Percentiles rank a stretch among this genome's conserved stretches.
Evolutionary conservation across 495 filamentous ascomycete genomes (phyloP).

Genomic region (Lasiosphaeriaceae sp.): DNA sequence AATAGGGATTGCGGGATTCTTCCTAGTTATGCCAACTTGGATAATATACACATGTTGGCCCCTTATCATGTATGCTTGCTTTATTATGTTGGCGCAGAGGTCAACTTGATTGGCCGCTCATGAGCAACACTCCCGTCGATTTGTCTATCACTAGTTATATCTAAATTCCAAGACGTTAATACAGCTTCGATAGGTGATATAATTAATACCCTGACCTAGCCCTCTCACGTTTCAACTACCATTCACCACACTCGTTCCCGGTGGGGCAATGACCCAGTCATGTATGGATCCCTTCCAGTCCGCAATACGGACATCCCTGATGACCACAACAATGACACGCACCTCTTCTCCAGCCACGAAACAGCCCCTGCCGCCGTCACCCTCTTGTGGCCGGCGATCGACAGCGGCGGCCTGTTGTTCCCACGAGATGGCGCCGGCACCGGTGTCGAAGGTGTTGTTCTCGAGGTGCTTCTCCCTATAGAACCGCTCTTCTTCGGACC

Average conservation of each 20-base stretch:
- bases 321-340: constrained; percentile 68
- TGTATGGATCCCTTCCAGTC: constrained; percentile 78
- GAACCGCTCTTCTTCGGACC: constrained; percentile 75
- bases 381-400: constrained; percentile 22
- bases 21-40: too few species aligned
- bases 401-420: constrained; percentile 6
- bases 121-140: too few species aligned
- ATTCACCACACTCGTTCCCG: neutral
- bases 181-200: too few species aligned
- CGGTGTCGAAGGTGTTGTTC: constrained; percentile 78
- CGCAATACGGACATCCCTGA: constrained; percentile 69
- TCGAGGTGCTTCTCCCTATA: constrained; percentile 78
- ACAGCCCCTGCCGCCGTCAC: constrained; percentile 50
- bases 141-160: too few species aligned
- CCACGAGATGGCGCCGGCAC: constrained; percentile 43
- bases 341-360: constrained; percentile 69
- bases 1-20: too few species aligned
- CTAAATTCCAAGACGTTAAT: too few species aligned
- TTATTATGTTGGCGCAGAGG: too few species aligned
- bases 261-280: constrained; percentile 63
- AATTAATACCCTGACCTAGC: too few species aligned
- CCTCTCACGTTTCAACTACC: too few species aligned
- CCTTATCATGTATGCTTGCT: too few species aligned
- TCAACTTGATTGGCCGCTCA: too few species aligned
- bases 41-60: too few species aligned